Evolutionary conservation across 371 early-diverging fungal species (phyloP).

Genomic region (Syncephalastrum contaminatum): DNA sequence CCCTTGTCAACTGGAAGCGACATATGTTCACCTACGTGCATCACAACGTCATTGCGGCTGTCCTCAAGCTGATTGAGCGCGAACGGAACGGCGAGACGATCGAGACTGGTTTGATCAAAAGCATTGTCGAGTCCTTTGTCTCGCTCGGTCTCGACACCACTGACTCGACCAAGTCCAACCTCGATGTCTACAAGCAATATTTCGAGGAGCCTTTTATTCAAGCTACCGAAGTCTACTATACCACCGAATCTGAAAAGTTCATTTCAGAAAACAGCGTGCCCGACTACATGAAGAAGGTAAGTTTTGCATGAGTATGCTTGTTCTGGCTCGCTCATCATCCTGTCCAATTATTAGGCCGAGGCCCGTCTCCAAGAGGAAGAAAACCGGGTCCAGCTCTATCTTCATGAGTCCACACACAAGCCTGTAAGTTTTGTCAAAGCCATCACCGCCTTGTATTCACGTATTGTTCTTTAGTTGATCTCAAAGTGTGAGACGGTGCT

Average conservation of each 20-base stretch:
- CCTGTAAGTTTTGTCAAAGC: conserved; percentile 37
- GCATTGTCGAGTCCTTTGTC: conserved; percentile 88
- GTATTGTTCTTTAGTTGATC: conserved; percentile 46
- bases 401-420: conserved; percentile 79
- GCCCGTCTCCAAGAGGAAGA: conserved; percentile 87
- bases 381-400: conserved; percentile 80
- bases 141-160: conserved; percentile 82
- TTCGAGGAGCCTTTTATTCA: conserved; percentile 83
- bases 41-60: conserved; percentile 77
- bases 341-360: conserved; percentile 58
- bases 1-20: conserved; percentile 87
- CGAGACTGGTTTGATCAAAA: conserved; percentile 82
- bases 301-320: background rate
- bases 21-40: conserved; percentile 81
- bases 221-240: conserved; percentile 84
- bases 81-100: conserved; percentile 91
- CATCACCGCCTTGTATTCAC: background rate
- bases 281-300: conserved; percentile 91
- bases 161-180: conserved; percentile 74
- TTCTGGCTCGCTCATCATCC: background rate
- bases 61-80: conserved; percentile 78
- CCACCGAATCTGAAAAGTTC: conserved; percentile 82
- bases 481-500: conserved; percentile 81
- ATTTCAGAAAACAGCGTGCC: conserved; percentile 83
- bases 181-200: conserved; percentile 83